A percentile compares a stretch with the other conserved stretches of the same genome.
phyloP scores from a whole-genome alignment of 2,329 filamentous ascomycete genomes.

The Madurella mycetomatis region DNA sequence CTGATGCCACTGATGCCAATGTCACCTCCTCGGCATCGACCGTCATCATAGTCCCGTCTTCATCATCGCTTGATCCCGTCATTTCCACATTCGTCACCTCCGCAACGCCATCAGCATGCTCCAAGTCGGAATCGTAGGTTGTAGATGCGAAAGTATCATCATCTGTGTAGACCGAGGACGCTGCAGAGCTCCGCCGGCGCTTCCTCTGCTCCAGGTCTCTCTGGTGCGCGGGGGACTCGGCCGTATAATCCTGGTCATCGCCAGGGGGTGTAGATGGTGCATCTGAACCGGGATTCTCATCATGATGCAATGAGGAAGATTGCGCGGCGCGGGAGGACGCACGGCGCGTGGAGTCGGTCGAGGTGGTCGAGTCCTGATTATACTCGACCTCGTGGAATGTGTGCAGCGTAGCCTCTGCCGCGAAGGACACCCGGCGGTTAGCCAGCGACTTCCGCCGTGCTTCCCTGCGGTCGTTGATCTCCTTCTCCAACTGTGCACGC shows the following conservation, averaged over 20 bases:
- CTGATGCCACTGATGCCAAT: constrained; percentile 60
- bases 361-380: constrained; percentile 78
- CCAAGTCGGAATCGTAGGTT: constrained; percentile 66
- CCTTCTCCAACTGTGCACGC: constrained; percentile 54
- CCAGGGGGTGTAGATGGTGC: constrained; percentile 60
- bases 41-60: constrained; percentile 76
- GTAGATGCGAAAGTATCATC: constrained; percentile 71
- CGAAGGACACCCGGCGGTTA: constrained; percentile 92
- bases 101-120: constrained; percentile 51
- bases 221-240: constrained; percentile 61
- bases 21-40: constrained; percentile 76
- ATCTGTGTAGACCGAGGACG: constrained; percentile 59
- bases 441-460: constrained; percentile 89
- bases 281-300: constrained; percentile 38
- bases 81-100: constrained; percentile 52
- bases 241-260: constrained; percentile 52
- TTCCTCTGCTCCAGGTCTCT: constrained; percentile 60
- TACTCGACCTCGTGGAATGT: constrained; percentile 95
- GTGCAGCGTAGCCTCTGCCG: constrained; percentile 92
- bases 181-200: constrained; percentile 60
- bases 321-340: constrained; percentile 55
- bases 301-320: constrained; percentile 25
- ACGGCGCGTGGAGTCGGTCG: constrained; percentile 70
- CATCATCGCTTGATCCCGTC: constrained; percentile 46
- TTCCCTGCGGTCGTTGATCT: constrained; percentile 69